A percentile compares a stretch with the other conserved stretches of the same genome.
phyloP scores from a whole-genome alignment of 129 eudicot genomes.

The Smallanthus sonchifolius region DNA sequence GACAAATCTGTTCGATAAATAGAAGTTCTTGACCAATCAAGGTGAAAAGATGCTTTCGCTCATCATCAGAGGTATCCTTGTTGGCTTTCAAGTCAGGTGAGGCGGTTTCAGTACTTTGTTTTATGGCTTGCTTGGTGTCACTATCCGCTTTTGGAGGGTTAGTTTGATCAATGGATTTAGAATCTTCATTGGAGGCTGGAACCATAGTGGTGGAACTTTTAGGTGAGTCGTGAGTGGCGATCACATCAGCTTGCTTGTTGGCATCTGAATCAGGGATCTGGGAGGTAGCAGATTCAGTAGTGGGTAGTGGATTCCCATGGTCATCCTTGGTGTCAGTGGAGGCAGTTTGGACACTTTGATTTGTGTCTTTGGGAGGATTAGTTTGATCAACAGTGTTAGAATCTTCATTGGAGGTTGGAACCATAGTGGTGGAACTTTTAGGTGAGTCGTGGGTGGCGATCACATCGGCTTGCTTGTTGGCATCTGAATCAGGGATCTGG shows the following conservation, averaged over 20 bases:
- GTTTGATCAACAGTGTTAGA: too few species aligned
- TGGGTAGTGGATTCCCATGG: too few species aligned
- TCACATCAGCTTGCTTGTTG: neutral
- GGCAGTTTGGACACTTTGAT: too few species aligned
- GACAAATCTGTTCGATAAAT: neutral
- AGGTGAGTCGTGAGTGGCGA: neutral
- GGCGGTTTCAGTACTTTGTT: neutral
- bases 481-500: too few species aligned
- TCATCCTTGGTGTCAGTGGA: too few species aligned
- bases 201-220: neutral
- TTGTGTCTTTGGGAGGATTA: too few species aligned
- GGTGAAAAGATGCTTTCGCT: conserved; percentile 9
- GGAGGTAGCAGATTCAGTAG: too few species aligned
- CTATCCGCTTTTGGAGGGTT: neutral
- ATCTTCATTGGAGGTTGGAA: too few species aligned
- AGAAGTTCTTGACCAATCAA: conserved; percentile 16
- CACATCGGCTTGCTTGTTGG: too few species aligned
- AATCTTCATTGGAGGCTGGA: neutral
- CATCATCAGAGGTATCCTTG: neutral
- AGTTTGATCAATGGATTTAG: neutral
- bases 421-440: too few species aligned
- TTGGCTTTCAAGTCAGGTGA: too few species aligned
- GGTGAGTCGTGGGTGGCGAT: too few species aligned
- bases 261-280: neutral
- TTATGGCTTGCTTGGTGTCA: neutral